Conservation (phyloP, 768 basidiomycete genomes). For the Phaffia tasmanica region DNA sequence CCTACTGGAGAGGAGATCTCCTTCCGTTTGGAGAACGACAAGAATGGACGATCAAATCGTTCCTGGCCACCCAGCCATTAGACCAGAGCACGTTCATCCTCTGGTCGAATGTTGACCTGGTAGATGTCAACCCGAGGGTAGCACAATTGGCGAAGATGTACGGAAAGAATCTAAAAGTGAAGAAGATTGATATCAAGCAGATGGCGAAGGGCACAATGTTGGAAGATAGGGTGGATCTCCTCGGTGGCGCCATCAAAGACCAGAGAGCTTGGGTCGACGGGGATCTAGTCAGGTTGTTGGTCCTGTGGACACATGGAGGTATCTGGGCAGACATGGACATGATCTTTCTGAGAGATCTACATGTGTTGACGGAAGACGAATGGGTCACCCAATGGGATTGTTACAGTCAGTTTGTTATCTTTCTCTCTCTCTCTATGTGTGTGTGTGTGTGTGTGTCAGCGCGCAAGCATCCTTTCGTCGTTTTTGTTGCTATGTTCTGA, state of each 20-base stretch:
- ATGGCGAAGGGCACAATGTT: conserved; percentile 69
- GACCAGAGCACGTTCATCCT: conserved; percentile 56
- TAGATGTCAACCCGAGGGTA: conserved; percentile 42
- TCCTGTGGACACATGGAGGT: conserved; percentile 81
- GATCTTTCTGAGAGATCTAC: conserved; percentile 72
- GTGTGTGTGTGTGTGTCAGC: not conserved
- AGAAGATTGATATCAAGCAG: conserved; percentile 53
- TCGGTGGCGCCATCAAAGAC: conserved; percentile 43
- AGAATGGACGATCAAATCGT: conserved; percentile 82
- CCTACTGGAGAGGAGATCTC: conserved; percentile 89
- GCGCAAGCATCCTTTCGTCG: too few relatives aligned
- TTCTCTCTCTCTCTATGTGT: not conserved
- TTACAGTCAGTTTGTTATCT: conserved; percentile 55
- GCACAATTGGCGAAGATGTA: conserved; percentile 50
- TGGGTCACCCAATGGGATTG: conserved; percentile 99
- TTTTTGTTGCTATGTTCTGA: not conserved
- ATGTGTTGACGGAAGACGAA: conserved; percentile 80
- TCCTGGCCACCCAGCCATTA: conserved; percentile 80
- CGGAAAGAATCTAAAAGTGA: conserved; percentile 61
- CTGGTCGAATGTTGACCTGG: conserved; percentile 82
- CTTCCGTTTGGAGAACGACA: conserved; percentile 69
- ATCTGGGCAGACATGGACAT: conserved; percentile 99
- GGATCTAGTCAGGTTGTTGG: conserved; percentile 74
- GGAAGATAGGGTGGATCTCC: conserved; percentile 52
- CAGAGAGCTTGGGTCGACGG: conserved; percentile 87